A percentile compares a stretch with the other conserved stretches of the same genome.
phyloP scores from a whole-genome alignment of 305 asterid species.

The Striga hermonthica region DNA sequence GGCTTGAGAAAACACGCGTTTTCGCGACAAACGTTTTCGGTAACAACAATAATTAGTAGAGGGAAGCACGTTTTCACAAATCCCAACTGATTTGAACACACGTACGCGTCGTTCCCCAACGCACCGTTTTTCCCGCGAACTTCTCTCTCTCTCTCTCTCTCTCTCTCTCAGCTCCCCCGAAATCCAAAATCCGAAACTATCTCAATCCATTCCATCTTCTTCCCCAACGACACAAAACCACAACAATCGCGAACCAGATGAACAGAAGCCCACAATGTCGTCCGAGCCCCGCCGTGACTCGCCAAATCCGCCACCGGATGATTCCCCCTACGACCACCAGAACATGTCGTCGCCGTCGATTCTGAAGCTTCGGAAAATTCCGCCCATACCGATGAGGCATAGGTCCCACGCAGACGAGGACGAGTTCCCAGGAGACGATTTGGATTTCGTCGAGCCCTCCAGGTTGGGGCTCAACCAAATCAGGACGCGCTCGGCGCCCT shows the following conservation, averaged over 20 bases:
- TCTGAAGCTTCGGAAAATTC: conserved; percentile 58
- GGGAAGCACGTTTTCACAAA: conserved; percentile 45
- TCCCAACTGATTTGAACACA: conserved; percentile 40
- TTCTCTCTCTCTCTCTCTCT: conserved; percentile 37
- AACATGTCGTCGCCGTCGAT: conserved; percentile 40
- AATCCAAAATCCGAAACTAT: neutral
- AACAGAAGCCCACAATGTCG: conserved; percentile 39
- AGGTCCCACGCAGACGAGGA: conserved; percentile 31
- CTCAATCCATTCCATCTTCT: too few species aligned
- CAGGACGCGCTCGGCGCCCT: conserved; percentile 63
- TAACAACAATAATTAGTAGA: neutral
- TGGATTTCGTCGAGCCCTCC: conserved; percentile 49
- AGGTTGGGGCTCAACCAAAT: conserved; percentile 68
- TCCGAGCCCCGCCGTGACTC: conserved; percentile 37
- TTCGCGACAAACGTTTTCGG: too few species aligned
- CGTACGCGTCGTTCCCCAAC: conserved; percentile 47
- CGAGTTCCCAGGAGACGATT: conserved; percentile 34
- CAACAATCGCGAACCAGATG: conserved; percentile 29
- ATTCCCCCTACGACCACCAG: conserved; percentile 29
- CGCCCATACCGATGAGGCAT: conserved; percentile 51
- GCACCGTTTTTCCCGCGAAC: conserved; percentile 73
- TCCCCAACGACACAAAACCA: neutral
- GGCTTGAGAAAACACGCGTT: too few species aligned
- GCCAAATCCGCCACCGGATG: conserved; percentile 36
- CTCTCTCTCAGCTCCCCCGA: neutral